Conservation (phyloP, 495 filamentous ascomycete species). For the Penicillium egyptiacum region DNA sequence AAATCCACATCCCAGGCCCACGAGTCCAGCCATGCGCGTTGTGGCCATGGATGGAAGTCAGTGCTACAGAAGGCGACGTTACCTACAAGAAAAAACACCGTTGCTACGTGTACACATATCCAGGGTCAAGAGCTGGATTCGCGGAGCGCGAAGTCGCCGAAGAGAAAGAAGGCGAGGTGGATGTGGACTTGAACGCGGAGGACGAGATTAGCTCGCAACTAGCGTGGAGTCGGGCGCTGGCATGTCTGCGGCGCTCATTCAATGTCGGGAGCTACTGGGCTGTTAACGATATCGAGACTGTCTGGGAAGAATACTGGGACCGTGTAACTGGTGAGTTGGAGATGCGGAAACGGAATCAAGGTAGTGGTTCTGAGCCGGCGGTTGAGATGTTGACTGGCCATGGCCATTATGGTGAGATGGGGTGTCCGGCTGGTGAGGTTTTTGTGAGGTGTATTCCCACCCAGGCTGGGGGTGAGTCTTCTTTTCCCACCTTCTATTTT, state of each 20-base stretch:
- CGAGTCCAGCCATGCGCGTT: conserved; percentile 39
- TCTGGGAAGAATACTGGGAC: conserved; percentile 58
- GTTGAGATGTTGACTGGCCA: conserved; percentile 14
- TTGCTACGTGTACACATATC: conserved; percentile 49
- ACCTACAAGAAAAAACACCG: conserved; percentile 46
- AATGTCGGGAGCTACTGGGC: conserved; percentile 40
- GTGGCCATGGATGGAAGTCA: conserved; percentile 29
- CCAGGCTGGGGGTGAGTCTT: conserved; percentile 44
- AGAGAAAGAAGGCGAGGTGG: conserved; percentile 22
- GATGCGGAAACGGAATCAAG: background rate
- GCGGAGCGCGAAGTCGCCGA: conserved; percentile 42
- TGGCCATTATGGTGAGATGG: conserved; percentile 13
- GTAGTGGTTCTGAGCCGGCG: conserved; percentile 9
- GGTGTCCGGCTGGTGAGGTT: conserved; percentile 8
- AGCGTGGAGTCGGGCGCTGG: conserved; percentile 56
- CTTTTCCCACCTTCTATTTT: background rate
- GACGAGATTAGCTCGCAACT: conserved; percentile 50
- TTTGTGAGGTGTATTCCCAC: conserved; percentile 34
- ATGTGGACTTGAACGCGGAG: background rate
- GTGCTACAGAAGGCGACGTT: conserved; percentile 23
- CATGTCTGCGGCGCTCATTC: conserved; percentile 54
- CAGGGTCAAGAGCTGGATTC: conserved; percentile 50
- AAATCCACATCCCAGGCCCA: conserved; percentile 52
- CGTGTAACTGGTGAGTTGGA: conserved; percentile 18
- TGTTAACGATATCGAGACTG: conserved; percentile 57